Conservation (phyloP, 163 green algal genomes). For the Prototheca wickerhamii region DNA sequence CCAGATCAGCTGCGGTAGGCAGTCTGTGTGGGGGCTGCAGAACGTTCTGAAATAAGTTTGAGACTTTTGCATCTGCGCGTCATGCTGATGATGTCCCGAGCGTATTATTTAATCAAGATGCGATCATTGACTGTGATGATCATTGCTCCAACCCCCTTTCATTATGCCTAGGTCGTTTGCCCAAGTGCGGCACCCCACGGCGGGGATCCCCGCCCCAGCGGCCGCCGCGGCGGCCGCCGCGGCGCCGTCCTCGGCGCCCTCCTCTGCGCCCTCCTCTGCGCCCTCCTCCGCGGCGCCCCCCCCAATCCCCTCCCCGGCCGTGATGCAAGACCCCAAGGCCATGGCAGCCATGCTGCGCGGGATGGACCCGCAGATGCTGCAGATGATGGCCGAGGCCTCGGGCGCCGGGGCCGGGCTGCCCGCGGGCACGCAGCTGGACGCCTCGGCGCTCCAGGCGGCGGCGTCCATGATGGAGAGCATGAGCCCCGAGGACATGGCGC, state of each 20-base stretch:
- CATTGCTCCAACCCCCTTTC: no score
- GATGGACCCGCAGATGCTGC: constrained; percentile 22
- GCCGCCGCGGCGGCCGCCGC: neutral
- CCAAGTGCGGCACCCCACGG: no score
- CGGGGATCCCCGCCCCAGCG: neutral
- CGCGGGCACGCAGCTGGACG: constrained; percentile 6
- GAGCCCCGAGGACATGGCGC: constrained; percentile 26
- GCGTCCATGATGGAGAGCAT: constrained; percentile 38
- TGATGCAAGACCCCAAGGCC: neutral
- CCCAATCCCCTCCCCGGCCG: neutral
- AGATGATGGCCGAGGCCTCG: constrained; percentile 21
- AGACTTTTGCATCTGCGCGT: neutral
- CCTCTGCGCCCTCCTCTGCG: neutral
- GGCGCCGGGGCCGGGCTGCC: neutral
- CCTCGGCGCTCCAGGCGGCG: constrained; percentile 18
- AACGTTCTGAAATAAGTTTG: neutral
- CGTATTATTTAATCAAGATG: no score
- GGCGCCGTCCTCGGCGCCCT: neutral
- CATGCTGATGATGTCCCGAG: no score
- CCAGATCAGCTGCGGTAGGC: constrained; percentile 18
- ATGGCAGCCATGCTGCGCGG: constrained; percentile 7
- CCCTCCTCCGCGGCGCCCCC: neutral
- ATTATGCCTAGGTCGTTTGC: no score
- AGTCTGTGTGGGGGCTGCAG: neutral
- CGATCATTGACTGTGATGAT: no score